Evolutionary conservation across 2,329 filamentous ascomycete species (phyloP).

Genomic region (Claviceps sp.): DNA sequence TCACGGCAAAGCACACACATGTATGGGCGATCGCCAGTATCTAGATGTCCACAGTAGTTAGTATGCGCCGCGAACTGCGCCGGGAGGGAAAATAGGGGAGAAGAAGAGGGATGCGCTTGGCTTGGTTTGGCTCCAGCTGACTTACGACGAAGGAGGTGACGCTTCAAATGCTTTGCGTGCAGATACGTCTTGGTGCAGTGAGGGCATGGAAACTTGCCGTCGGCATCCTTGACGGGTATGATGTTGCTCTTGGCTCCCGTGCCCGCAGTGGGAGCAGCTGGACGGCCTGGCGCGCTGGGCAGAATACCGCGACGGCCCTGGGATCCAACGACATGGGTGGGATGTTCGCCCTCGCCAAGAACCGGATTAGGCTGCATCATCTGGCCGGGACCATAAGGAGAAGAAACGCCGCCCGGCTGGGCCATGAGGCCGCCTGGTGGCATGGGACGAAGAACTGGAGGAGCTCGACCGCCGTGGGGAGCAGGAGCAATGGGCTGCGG

Average conservation of each 20-base stretch:
- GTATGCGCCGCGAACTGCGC: constrained; percentile 14
- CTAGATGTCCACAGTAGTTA: constrained; percentile 33
- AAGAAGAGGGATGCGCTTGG: not conserved
- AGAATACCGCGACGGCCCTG: constrained; percentile 86
- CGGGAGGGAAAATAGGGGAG: not conserved
- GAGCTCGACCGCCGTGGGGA: constrained; percentile 41
- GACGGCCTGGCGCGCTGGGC: constrained; percentile 77
- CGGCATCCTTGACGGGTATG: constrained; percentile 87
- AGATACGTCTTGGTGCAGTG: constrained; percentile 98
- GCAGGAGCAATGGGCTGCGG: constrained; percentile 67
- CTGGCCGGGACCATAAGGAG: constrained; percentile 46
- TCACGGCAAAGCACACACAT: constrained; percentile 97
- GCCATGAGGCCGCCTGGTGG: constrained; percentile 52
- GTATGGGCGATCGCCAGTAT: constrained; percentile 95
- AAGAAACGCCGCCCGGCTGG: constrained; percentile 37
- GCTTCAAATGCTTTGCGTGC: constrained; percentile 93
- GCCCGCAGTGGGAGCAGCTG: constrained; percentile 60
- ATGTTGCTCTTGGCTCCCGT: constrained; percentile 64
- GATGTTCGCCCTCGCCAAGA: constrained; percentile 46
- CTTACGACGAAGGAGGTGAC: constrained; percentile 92
- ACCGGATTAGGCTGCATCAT: constrained; percentile 44
- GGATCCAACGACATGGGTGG: constrained; percentile 86
- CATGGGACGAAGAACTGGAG: constrained; percentile 55
- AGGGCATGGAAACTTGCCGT: constrained; percentile 95
- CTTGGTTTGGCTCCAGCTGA: constrained; percentile 16